Evolutionary conservation across 305 asterid genomes (phyloP), one percentile per base, ranked within the genome.

Genomic region (Vinca major): DNA sequence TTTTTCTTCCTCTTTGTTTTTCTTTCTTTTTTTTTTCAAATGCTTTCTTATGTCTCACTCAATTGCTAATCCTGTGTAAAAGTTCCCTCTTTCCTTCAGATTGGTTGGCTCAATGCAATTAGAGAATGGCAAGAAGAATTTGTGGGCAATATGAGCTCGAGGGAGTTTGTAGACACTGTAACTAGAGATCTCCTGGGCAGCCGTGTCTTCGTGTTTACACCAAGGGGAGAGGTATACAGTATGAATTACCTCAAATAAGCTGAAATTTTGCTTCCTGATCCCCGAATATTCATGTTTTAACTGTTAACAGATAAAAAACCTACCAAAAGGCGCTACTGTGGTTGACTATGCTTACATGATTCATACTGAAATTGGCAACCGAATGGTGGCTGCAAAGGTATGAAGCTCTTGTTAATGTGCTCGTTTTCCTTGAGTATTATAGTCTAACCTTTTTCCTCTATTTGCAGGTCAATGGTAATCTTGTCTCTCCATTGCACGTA

Each of bases 41-140:
- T 64, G 50, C 67, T 71, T 58, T 19, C 40, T 10, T 62, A 40
- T 73, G 43, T 52, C 58, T 73, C 40, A 57, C 62, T 65, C 21
- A 11, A 50, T 56, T 60, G 20, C 78, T 76, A 73, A 65, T 77
- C 71, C 41, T 65, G 47, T 65, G 63, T 53, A 39, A 67, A 43
- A 64, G 68, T 51, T 7, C 19, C 71, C 65, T 55, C 62, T 66
- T 71, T 74, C 64, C 74, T 75, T 73, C 89, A 89, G 98, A 89
- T 91, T 79, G 87, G 98, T 62, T 91, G 98, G 98, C 89, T 91
- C 72, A 89, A 89, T 82, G 98, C 98, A 75, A 91, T 91, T 65
- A 85, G 98, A 79, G 98, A 91, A 81, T 91, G 98, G 98, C 98
- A 89, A 77, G 96, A 91, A 80, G 98, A 91, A 80, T 91, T 91